phyloP scores from a whole-genome alignment of 2,329 filamentous ascomycete species.

The Cryphonectria naterciae region DNA sequence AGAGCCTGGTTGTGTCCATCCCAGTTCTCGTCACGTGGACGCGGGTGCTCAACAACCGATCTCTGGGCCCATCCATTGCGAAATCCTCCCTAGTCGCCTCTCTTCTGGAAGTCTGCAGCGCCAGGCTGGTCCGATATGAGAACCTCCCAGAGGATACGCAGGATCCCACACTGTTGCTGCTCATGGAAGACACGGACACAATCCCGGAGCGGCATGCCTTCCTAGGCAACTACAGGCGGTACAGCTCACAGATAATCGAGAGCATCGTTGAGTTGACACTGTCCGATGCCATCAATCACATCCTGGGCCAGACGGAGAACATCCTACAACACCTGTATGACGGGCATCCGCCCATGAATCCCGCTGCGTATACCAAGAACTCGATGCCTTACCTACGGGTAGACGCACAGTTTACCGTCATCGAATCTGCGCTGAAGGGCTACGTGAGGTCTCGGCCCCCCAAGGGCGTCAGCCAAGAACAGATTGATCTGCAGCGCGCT shows the following conservation, averaged over 20 bases:
- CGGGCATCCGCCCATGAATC: constrained; percentile 67
- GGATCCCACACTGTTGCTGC: constrained; percentile 77
- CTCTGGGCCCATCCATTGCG: constrained; percentile 67
- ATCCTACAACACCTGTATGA: constrained; percentile 77
- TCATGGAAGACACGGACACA: constrained; percentile 94
- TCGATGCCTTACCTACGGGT: constrained; percentile 76
- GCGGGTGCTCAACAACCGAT: constrained; percentile 72
- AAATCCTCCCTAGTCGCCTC: constrained; percentile 70
- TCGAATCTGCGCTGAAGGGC: constrained; percentile 86
- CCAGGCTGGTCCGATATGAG: constrained; percentile 86
- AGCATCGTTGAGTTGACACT: constrained; percentile 80
- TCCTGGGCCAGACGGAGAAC: constrained; percentile 77
- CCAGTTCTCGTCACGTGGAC: constrained; percentile 91
- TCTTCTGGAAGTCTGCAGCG: constrained; percentile 80
- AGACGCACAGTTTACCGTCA: constrained; percentile 87
- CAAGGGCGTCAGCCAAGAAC: constrained; percentile 20
- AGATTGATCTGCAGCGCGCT: constrained; percentile 52
- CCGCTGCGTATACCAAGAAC: constrained; percentile 67
- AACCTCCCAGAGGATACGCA: constrained; percentile 79
- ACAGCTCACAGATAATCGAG: constrained; percentile 86
- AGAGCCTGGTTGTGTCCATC: constrained; percentile 91
- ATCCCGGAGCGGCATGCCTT: constrained; percentile 93
- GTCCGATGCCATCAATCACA: constrained; percentile 83
- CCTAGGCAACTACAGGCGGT: constrained; percentile 91
- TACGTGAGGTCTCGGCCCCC: constrained; percentile 74